Evolutionary conservation across 208 protist genomes (phyloP).

Genomic region (Leishmania guyanensis): DNA sequence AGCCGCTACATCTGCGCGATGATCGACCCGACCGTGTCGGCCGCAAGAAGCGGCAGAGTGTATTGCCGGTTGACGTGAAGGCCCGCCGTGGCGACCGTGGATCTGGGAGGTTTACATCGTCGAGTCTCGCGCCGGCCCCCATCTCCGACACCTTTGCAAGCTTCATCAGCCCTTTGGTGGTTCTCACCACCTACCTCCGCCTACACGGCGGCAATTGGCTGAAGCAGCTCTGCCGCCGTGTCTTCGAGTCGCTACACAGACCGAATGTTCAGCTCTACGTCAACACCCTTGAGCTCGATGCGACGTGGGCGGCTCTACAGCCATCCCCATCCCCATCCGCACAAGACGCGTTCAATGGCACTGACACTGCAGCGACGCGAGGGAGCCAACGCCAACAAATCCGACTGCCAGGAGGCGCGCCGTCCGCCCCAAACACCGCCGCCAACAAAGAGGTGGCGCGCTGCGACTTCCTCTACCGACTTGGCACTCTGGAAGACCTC

Average conservation of each 20-base stretch:
- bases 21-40: not conserved
- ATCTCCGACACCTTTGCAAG: conserved; percentile 36
- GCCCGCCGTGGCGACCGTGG: not conserved
- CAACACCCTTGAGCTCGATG: conserved; percentile 74
- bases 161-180: conserved; percentile 64
- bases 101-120: not conserved
- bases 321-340: not conserved
- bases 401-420: not conserved
- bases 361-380: not conserved
- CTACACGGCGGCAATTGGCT: conserved; percentile 86
- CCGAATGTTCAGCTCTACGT: conserved; percentile 88
- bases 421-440: not conserved
- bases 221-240: conserved; percentile 61
- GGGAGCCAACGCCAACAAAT: not conserved
- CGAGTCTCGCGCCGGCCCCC: conserved; percentile 6
- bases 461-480: conserved; percentile 30
- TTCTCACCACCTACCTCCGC: conserved; percentile 80
- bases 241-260: conserved; percentile 81
- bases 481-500: conserved; percentile 71
- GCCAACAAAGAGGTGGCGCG: conserved; percentile 9
- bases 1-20: conserved; percentile 17
- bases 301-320: conserved; percentile 25
- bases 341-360: not conserved
- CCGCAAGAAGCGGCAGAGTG: conserved; percentile 8
- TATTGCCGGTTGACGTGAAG: not conserved